These are phyloP conservation scores for Colletotrichum lini DNA, from an alignment of 2,329 filamentous ascomycete genomes.

Conservation along the genomic window DNA sequence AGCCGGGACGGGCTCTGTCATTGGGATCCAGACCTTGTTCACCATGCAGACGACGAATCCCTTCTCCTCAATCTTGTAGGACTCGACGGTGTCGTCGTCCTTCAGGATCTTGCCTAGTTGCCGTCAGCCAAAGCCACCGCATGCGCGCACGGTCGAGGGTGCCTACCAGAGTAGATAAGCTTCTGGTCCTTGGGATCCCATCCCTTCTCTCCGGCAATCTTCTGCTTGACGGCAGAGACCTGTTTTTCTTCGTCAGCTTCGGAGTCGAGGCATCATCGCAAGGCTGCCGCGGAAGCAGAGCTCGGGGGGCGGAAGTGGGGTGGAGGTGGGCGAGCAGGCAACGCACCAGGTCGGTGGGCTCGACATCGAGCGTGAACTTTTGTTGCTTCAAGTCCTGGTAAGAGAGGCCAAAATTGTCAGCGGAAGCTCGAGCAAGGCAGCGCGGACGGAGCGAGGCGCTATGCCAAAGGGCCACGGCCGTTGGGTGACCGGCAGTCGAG, in stretches of 20 bases:
- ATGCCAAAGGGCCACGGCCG: not conserved
- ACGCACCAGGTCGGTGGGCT: constrained; percentile 91
- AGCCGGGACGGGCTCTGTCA: not conserved
- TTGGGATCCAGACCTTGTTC: constrained; percentile 79
- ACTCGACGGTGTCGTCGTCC: constrained; percentile 96
- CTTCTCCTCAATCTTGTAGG: constrained; percentile 99
- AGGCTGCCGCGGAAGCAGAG: constrained; percentile 37
- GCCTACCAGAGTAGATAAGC: constrained; percentile 96
- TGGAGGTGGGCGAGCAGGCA: constrained; percentile 45
- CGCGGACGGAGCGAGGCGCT: not conserved
- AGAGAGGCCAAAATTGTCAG: constrained; percentile 12
- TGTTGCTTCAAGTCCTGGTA: constrained; percentile 95
- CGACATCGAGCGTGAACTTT: constrained; percentile 96
- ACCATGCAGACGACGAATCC: constrained; percentile 99
- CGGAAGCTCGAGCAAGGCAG: constrained; percentile 24
- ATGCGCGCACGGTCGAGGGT: constrained; percentile 30
- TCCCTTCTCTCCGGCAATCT: constrained; percentile 92
- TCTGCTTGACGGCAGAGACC: constrained; percentile 93
- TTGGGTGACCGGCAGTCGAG: constrained; percentile 10
- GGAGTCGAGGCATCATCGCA: constrained; percentile 31
- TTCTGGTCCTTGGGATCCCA: constrained; percentile 94
- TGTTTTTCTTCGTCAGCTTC: constrained; percentile 55
- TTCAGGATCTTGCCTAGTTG: constrained; percentile 93
- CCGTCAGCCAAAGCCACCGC: constrained; percentile 20
- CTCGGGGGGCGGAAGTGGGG: constrained; percentile 44